Conservation (phyloP, 176 grass and related monocot genomes). For the Tillandsia fasciculata region DNA sequence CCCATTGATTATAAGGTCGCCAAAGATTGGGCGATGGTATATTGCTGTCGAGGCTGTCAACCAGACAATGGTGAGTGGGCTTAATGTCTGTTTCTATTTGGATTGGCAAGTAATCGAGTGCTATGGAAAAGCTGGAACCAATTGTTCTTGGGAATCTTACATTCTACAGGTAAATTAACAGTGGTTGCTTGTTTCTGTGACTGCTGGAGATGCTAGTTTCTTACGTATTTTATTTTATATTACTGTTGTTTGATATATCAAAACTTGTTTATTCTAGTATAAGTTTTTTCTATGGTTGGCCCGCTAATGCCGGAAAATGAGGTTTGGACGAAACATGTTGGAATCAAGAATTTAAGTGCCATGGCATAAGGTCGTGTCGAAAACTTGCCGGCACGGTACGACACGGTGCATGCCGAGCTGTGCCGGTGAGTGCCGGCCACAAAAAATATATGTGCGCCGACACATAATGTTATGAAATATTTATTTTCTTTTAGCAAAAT, state of each 20-base stretch:
- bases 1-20: slow-evolving; percentile 62
- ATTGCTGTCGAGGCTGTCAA: slow-evolving; percentile 59
- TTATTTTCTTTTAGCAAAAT: no score
- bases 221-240: slow-evolving; percentile 14
- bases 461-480: no score
- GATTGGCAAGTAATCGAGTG: slow-evolving; percentile 67
- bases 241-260: not conserved
- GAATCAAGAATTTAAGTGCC: no score
- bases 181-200: slow-evolving; percentile 11
- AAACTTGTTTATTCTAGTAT: not conserved
- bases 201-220: not conserved
- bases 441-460: no score
- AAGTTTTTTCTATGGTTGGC: no score
- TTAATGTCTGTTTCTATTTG: slow-evolving; percentile 68
- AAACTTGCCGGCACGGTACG: no score
- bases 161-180: slow-evolving; percentile 48
- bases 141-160: slow-evolving; percentile 66
- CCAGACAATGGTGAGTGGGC: slow-evolving; percentile 32
- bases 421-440: no score
- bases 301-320: no score
- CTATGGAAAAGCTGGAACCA: slow-evolving; percentile 66
- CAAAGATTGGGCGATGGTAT: slow-evolving; percentile 87
- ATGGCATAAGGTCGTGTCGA: no score
- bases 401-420: no score
- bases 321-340: no score